Conservation (phyloP, 2,329 filamentous ascomycete species). For the Remersonia thermophila region DNA sequence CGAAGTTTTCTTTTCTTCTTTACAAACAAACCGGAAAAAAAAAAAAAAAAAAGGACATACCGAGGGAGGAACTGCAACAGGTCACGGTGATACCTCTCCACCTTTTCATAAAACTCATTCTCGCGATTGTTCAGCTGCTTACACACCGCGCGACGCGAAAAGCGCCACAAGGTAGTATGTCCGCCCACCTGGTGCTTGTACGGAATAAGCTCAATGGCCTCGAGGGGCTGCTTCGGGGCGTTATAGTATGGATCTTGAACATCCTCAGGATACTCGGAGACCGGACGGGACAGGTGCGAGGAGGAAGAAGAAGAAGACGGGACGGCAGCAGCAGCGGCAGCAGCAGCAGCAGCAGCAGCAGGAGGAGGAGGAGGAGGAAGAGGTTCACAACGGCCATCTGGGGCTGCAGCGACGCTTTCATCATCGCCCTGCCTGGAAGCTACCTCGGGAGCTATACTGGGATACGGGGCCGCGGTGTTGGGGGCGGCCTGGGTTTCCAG, state of each 20-base stretch:
- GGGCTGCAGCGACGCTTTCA: neutral
- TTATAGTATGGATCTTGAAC: conserved; percentile 38
- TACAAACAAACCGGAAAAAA: neutral
- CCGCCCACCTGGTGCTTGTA: conserved; percentile 97
- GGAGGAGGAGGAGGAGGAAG: conserved; percentile 10
- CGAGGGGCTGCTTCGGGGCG: conserved; percentile 50
- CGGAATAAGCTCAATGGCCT: conserved; percentile 89
- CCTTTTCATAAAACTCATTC: conserved; percentile 96
- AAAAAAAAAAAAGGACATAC: conserved; percentile 29
- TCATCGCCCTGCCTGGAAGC: conserved; percentile 23
- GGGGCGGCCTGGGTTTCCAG: conserved; percentile 18
- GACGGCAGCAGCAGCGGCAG: too few relatives aligned
- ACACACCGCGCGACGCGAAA: conserved; percentile 88
- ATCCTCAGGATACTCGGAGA: conserved; percentile 34
- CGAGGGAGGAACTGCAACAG: conserved; percentile 84
- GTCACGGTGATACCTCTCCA: conserved; percentile 82
- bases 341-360: too few relatives aligned
- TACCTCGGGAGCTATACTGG: conserved; percentile 18
- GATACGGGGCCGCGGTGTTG: conserved; percentile 10
- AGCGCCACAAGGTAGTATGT: conserved; percentile 91
- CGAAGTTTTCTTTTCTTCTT: too few relatives aligned
- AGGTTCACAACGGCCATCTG: too few relatives aligned
- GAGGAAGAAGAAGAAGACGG: conserved; percentile 14
- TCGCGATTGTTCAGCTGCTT: conserved; percentile 97
- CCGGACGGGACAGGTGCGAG: conserved; percentile 25